Percentiles rank a stretch among this genome's conserved stretches.
Conservation (phyloP, 23 red algal species). For the Chondrus crispus region DNA sequence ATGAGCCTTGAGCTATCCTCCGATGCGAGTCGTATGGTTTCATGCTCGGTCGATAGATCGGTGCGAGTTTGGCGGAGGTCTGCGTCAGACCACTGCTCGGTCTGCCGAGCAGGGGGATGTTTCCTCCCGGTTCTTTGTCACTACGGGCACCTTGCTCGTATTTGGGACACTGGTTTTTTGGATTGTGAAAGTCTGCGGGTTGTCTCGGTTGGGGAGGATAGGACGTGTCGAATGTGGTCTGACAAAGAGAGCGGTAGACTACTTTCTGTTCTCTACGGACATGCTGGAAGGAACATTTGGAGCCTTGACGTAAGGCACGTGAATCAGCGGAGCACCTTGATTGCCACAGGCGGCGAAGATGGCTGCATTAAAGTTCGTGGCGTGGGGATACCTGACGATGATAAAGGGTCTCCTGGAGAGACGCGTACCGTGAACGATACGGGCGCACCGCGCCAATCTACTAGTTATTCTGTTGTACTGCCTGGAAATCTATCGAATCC, state of each 20-base stretch:
- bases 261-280: background rate
- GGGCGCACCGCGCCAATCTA: background rate
- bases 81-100: background rate
- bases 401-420: too few species aligned
- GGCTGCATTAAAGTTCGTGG: background rate
- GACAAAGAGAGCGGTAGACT: background rate
- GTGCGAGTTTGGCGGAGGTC: background rate
- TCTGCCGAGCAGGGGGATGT: background rate
- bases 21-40: background rate
- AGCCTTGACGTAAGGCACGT: background rate
- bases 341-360: constrained; percentile 27
- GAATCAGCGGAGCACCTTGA: background rate
- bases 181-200: background rate
- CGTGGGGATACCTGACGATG: background rate
- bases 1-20: background rate
- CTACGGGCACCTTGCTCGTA: constrained; percentile 18
- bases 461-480: background rate
- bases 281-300: constrained; percentile 18
- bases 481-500: background rate
- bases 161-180: background rate
- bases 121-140: background rate
- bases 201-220: constrained; percentile 7
- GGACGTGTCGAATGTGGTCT: constrained; percentile 1
- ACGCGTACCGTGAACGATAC: background rate
- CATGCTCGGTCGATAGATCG: background rate